These are phyloP conservation scores for Eurotiales sp. DNA, from an alignment of 2,329 filamentous ascomycete genomes.

Conservation along the genomic window DNA sequence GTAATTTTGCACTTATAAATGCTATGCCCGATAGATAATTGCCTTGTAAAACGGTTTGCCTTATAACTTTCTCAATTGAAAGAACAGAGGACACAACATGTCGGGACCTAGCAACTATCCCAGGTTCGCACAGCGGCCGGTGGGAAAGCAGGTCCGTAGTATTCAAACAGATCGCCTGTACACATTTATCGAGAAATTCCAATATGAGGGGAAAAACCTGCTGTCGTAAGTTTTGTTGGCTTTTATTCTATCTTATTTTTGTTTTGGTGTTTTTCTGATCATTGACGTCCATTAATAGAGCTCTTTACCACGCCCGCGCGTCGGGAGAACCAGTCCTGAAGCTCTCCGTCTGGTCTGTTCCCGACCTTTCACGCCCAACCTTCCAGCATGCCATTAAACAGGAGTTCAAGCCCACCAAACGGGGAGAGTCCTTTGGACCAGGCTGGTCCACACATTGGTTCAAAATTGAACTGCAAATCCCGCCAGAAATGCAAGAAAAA, in stretches of 20 bases:
- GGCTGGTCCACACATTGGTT: constrained; percentile 99
- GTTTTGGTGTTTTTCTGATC: constrained; percentile 12
- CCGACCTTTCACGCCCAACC: constrained; percentile 72
- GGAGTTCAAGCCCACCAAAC: constrained; percentile 67
- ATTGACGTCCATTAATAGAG: constrained; percentile 9
- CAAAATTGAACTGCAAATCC: constrained; percentile 74
- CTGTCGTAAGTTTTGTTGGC: constrained; percentile 57
- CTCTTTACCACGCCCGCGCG: constrained; percentile 61
- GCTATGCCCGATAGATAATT: too few relatives aligned
- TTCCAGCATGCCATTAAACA: constrained; percentile 79
- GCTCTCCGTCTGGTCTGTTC: constrained; percentile 81
- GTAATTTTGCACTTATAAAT: too few relatives aligned
- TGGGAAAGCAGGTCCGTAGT: constrained; percentile 74
- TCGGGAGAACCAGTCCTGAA: constrained; percentile 73
- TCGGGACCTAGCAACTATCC: constrained; percentile 42
- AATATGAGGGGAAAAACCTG: constrained; percentile 73
- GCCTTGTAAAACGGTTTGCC: background rate
- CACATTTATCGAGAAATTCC: constrained; percentile 73
- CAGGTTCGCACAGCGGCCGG: constrained; percentile 48
- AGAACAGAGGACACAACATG: constrained; percentile 31
- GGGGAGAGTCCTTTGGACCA: constrained; percentile 80
- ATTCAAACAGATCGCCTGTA: constrained; percentile 82
- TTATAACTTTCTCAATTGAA: constrained; percentile 7
- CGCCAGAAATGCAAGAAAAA: constrained; percentile 61
- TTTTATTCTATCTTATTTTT: constrained; percentile 10